A percentile compares a stretch with the other conserved stretches of the same genome.
phyloP scores from a whole-genome alignment of 257 asterid genomes.

The Nicotiana benthamiana region DNA sequence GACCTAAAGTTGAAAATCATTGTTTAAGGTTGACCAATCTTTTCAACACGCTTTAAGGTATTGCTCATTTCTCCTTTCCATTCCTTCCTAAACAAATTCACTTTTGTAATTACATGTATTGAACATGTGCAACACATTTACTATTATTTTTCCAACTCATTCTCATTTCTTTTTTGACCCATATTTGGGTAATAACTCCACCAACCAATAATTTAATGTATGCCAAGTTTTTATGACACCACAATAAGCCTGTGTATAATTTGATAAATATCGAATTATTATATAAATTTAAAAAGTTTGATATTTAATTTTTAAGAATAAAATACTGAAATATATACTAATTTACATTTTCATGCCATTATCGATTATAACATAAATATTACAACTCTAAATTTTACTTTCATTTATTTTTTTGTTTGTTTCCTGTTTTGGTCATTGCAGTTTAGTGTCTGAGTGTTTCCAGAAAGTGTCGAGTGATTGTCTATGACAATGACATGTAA shows the following conservation, averaged over 20 bases:
- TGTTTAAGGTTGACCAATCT: neutral
- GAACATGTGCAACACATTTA: neutral
- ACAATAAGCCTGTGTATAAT: too few relatives aligned
- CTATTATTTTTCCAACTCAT: neutral
- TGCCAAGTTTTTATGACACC: neutral
- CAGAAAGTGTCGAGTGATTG: neutral
- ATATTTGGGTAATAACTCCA: neutral
- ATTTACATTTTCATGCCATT: too few relatives aligned
- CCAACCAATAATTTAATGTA: neutral
- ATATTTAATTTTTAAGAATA: too few relatives aligned
- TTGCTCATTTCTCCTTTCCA: neutral
- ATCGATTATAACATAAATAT: too few relatives aligned
- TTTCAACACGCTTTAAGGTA: too few relatives aligned
- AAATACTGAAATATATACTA: too few relatives aligned
- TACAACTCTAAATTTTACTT: too few relatives aligned
- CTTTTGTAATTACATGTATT: neutral
- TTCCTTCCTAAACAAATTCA: neutral
- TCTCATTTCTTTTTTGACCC: neutral
- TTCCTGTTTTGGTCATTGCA: neutral
- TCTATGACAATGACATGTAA: neutral
- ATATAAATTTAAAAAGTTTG: too few relatives aligned
- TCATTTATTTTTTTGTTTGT: neutral
- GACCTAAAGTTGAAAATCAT: neutral
- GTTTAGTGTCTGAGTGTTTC: neutral
- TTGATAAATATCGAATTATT: too few relatives aligned